Conservation (phyloP, 148 eudicot species). For the Fallopia convolvulus region DNA sequence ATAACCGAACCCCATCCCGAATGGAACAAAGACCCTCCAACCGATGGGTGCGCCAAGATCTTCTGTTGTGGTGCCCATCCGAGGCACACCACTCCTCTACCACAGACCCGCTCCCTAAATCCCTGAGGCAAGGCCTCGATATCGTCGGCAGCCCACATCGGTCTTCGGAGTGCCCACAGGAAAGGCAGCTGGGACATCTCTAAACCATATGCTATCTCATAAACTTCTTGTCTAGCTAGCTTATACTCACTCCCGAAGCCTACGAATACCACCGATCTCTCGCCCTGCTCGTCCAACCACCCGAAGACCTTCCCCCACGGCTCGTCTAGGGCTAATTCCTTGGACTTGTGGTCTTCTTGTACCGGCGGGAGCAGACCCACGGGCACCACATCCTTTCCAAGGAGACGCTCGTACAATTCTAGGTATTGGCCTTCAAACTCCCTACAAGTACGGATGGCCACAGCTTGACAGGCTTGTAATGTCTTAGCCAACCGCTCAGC, state of each 20-base stretch:
- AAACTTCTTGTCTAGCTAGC: constrained; percentile 15
- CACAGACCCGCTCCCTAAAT: not conserved
- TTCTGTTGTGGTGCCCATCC: constrained; percentile 25
- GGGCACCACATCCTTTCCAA: constrained; percentile 15
- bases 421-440: not conserved
- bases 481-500: constrained; percentile 6
- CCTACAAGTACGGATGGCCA: constrained; percentile 11
- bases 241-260: constrained; percentile 23
- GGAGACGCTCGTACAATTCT: not conserved
- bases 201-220: constrained; percentile 14
- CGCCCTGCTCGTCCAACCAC: constrained; percentile 17
- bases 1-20: constrained; percentile 27
- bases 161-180: constrained; percentile 17
- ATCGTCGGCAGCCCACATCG: constrained; percentile 13
- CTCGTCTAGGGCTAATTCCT: constrained; percentile 1
- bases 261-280: constrained; percentile 19
- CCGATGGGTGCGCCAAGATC: constrained; percentile 22
- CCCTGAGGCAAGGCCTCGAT: constrained; percentile 14
- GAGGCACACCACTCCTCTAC: constrained; percentile 12
- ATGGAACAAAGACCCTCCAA: constrained; percentile 24
- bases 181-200: constrained; percentile 15
- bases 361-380: constrained; percentile 19
- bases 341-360: not conserved
- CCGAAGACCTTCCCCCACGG: constrained; percentile 10
- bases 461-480: not conserved